Evolutionary conservation across 2,329 filamentous ascomycete species (phyloP), one percentile per base, ranked within the genome.

Genomic region (Colletotrichum caudatum): DNA sequence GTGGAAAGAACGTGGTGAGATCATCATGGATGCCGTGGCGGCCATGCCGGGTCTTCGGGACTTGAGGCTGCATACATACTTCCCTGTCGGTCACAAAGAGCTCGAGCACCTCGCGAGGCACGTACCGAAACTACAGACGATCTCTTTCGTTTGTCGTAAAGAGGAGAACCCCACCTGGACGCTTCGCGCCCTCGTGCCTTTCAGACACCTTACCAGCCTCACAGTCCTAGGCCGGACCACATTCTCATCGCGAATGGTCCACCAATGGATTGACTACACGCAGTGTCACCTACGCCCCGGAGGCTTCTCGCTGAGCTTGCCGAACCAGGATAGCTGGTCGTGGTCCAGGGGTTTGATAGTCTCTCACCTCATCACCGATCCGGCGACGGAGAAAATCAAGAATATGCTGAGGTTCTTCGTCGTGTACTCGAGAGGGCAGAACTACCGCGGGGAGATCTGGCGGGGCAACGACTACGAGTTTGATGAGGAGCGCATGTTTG

Each of bases 31-130:
- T 4, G 68, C 68, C 20, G 68, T 70, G 29, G 26, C 26, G 7
- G 57, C 68, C 9, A 67, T 70, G 68, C 64, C 41, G 18, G 18
- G 51, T 41, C 68, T 70, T 26, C 68, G 50, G n/a, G 50, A 67
- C 50, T 33, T 70, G 33, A 61, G 56, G 11, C 64, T 70, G 12
- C 68, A 67, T 33, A 70, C 68, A 1, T 35, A 14, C 2, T 70
- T 56, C 33, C 2, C 48, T 11, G 20, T 67, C 0, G 23, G 12
- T 5, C 20, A 6, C 9, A 8, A 20, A 16, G 56, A 66, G 33
- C 29, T 70, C 8, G n/a, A 39, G 5, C 1, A 18, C 5, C 35
- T 67, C 23, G 48, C 41, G 14, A 35, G 3, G 20, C 26, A 41
- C 12, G 56, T 61, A 6, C 56, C 56, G 5, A 56, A 33, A 11